Evolutionary conservation across 805 yeast genomes (phyloP).

Genomic region (Grigorovia yakushimaensis): DNA sequence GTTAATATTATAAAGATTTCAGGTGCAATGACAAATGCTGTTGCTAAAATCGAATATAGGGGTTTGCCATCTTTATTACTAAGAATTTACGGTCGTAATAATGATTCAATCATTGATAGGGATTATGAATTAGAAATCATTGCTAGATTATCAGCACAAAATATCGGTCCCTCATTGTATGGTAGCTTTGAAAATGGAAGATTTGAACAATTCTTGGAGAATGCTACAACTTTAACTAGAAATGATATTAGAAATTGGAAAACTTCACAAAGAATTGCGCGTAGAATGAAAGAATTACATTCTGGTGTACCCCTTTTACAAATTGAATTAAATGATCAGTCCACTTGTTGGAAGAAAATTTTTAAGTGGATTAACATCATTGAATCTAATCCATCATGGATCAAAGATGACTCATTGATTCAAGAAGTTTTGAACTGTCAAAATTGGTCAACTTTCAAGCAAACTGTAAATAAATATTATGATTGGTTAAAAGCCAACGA

Average conservation of each 20-base stretch:
- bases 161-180: conserved; percentile 79
- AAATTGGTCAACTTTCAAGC: conserved; percentile 41
- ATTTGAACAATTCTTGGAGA: conserved; percentile 83
- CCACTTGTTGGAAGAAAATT: conserved; percentile 61
- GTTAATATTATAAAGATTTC: conserved; percentile 58
- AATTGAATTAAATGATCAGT: conserved; percentile 49
- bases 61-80: conserved; percentile 54
- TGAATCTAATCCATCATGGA: conserved; percentile 29
- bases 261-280: conserved; percentile 74
- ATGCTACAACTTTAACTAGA: conserved; percentile 68
- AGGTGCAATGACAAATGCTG: conserved; percentile 90
- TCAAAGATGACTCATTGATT: conserved; percentile 26
- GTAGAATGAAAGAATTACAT: conserved; percentile 94
- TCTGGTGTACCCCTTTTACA: conserved; percentile 57
- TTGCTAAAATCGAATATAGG: conserved; percentile 65
- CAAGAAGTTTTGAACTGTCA: conserved; percentile 31
- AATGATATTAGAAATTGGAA: conserved; percentile 66
- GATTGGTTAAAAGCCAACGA: conserved; percentile 47
- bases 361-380: conserved; percentile 58
- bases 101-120: conserved; percentile 77
- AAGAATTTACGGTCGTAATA: conserved; percentile 83
- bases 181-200: conserved; percentile 92
- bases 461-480: conserved; percentile 42
- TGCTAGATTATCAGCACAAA: conserved; percentile 59
- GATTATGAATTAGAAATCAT: conserved; percentile 66